Base-by-base conservation (phyloP, 2,329 filamentous ascomycete genomes). In the Monosporascus cannonballus region DNA sequence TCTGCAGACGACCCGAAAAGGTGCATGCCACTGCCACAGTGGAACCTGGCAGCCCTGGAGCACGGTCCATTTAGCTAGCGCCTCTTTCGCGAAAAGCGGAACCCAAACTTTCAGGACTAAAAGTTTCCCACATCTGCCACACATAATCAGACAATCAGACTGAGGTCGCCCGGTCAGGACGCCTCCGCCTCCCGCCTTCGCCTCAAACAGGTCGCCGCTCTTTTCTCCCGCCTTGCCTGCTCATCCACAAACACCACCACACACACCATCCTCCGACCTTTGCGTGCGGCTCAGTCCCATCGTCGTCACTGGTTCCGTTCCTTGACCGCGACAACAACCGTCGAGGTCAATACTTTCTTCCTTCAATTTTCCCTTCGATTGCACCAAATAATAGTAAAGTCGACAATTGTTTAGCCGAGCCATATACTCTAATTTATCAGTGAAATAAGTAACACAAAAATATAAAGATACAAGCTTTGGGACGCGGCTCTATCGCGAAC, bases 401-500 rank as follows among this genome's bases (percentile, higher is more conserved):
- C 22, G 18, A 17, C 38, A 38, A 27, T 34, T 49, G 39, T 47
- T 53, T 15, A 34, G 47, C 51, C 18, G 24, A 49, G 17, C 20
- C 38, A 46, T 24, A 22, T 48, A 42, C 34, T 20, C 41, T 22
- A 41, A 47, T 55, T 49, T 24, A 47, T 47, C 45, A 41, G 41
- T 39, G 30, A 18, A 53, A 51, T 53, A 41, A 51, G 52, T 52
- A 49, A 48, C 51, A 18, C 50, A 45, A 39, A 51, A 51, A 52
- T 34, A 51, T 51, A 45, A 45, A 51, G 50, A 52, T 41, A 52
- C 50, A 45, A 53, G 47, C 52, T 55, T 45, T 27, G 49, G 49
- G 50, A 59, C 59, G 58, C 61, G 56, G 57, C 57, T 34, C 52
- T 52, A 55, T 55, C 62, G 61, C 60, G 56, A 60, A 60, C 59